These are phyloP conservation scores for Przewalskia tangutica DNA, from an alignment of 257 asterid species.

Conservation along the genomic window DNA sequence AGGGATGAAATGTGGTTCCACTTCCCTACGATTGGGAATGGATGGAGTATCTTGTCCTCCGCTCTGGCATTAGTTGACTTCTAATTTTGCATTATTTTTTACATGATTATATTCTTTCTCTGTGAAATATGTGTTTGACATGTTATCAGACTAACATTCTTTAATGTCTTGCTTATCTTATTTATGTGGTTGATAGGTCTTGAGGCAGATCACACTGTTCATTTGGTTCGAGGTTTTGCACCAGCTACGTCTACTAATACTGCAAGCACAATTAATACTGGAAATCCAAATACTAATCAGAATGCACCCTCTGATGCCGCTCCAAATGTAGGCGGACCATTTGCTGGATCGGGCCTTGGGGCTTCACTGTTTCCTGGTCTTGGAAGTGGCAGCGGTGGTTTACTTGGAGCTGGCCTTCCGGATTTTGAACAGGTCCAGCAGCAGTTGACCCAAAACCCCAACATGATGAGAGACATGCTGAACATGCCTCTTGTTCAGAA, in stretches of 20 bases:
- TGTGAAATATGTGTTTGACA: background rate
- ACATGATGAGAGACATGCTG: constrained; percentile 47
- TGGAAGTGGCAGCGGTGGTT: constrained; percentile 28
- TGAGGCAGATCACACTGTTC: constrained; percentile 51
- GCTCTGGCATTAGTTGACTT: background rate
- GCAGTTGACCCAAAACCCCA: constrained; percentile 41
- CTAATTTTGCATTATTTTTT: background rate
- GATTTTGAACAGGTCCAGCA: constrained; percentile 42
- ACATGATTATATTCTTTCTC: background rate
- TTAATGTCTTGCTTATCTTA: background rate
- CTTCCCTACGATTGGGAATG: background rate
- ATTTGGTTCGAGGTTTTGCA: constrained; percentile 46
- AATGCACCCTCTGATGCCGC: constrained; percentile 22
- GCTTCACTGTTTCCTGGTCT: constrained; percentile 38
- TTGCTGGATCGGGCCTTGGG: constrained; percentile 29
- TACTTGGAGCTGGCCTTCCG: constrained; percentile 43
- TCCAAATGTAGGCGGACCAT: constrained; percentile 24
- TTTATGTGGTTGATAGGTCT: constrained; percentile 24
- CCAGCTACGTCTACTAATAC: constrained; percentile 26
- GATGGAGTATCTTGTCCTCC: background rate
- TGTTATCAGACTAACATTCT: background rate
- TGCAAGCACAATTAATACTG: constrained; percentile 22
- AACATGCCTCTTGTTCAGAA: constrained; percentile 44
- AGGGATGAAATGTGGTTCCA: background rate
- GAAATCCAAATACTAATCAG: constrained; percentile 17